Conservation (phyloP, 179 eudicot species). For the Heliamphora pulchella region DNA sequence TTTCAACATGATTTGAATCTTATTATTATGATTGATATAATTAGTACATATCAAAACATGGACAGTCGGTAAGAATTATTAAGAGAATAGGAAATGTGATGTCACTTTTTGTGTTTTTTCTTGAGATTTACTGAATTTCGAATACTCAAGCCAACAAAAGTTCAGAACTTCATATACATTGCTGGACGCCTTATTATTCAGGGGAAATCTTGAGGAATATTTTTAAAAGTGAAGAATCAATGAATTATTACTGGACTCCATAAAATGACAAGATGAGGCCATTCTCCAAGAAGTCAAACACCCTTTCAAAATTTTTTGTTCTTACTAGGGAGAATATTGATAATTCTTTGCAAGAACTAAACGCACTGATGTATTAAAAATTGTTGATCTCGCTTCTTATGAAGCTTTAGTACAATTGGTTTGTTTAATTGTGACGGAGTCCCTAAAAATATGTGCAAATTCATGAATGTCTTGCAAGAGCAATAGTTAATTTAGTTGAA, state of each 20-base stretch:
- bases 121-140: neutral
- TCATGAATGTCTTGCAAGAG: conserved; percentile 87
- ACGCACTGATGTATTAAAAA: neutral
- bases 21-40: neutral
- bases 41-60: neutral
- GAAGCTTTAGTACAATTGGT: neutral
- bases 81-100: neutral
- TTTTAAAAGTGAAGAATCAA: neutral
- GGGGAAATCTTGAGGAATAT: neutral
- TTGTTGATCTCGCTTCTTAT: neutral
- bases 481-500: conserved; percentile 60
- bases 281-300: neutral
- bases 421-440: neutral
- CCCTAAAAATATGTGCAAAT: conserved; percentile 35
- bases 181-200: neutral
- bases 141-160: neutral
- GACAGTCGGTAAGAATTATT: neutral
- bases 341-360: neutral
- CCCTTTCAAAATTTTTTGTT: neutral
- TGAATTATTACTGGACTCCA: neutral
- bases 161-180: neutral
- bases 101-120: neutral
- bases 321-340: neutral
- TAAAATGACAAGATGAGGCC: neutral
- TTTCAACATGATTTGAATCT: neutral